Conservation (phyloP, 192 early-diverging fungal genomes). For the Backusella luteola region DNA sequence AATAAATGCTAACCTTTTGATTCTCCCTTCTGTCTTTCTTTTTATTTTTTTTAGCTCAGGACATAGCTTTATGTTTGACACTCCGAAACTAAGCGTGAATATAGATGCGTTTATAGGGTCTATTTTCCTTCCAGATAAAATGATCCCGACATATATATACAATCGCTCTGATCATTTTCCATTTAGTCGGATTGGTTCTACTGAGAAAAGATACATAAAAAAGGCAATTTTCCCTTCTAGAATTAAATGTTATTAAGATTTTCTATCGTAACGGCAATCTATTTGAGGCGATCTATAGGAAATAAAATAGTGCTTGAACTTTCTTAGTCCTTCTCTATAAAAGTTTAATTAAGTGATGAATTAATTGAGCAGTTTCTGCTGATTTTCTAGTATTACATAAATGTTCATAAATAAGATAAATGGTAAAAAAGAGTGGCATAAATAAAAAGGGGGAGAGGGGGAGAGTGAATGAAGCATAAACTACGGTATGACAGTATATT, state of each 20-base stretch:
- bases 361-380: not conserved
- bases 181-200: not conserved
- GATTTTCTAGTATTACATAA: not conserved
- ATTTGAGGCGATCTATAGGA: not conserved
- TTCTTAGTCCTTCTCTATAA: not conserved
- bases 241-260: not conserved
- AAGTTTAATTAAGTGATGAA: not conserved
- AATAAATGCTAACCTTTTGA: not conserved
- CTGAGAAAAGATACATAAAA: not conserved
- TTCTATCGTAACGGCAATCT: not conserved
- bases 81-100: not conserved
- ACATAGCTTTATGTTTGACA: not conserved
- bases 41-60: not conserved
- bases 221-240: not conserved
- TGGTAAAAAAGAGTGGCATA: not conserved
- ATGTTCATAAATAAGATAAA: not conserved
- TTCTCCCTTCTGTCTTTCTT: not conserved
- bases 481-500: not conserved
- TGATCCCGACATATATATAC: not conserved
- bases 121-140: not conserved
- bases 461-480: not conserved
- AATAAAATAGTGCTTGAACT: not conserved
- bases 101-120: not conserved
- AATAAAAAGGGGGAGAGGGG: not conserved
- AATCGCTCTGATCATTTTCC: not conserved